Evolutionary conservation across 2,329 filamentous ascomycete genomes (phyloP).

Genomic region (Onygenales sp.): DNA sequence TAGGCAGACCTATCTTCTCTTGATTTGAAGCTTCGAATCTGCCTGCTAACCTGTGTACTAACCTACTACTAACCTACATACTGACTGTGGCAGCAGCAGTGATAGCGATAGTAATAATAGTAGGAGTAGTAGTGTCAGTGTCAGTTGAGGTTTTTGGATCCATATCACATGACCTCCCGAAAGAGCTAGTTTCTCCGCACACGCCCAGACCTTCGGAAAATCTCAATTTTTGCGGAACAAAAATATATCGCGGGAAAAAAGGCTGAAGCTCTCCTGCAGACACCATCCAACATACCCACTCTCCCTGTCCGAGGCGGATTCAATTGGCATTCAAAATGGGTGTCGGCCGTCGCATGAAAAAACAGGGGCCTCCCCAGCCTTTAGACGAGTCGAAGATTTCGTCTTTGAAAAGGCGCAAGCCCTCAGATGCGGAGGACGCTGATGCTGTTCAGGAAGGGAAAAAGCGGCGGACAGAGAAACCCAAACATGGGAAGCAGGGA

Average conservation of each 20-base stretch:
- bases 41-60: too few species aligned
- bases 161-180: too few species aligned
- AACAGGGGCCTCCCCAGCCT: slow-evolving; percentile 78
- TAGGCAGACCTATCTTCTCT: too few species aligned
- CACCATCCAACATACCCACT: neutral
- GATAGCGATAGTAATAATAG: too few species aligned
- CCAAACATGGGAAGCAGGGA: slow-evolving; percentile 36
- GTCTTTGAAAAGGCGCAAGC: slow-evolving; percentile 69
- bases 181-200: too few species aligned
- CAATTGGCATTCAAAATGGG: slow-evolving; percentile 55
- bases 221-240: neutral
- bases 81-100: too few species aligned
- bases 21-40: too few species aligned
- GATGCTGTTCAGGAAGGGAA: slow-evolving; percentile 4
- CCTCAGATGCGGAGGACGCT: slow-evolving; percentile 54
- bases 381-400: slow-evolving; percentile 62
- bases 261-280: too few species aligned
- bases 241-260: neutral
- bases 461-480: slow-evolving; percentile 10
- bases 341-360: slow-evolving; percentile 84
- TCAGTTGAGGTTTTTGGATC: too few species aligned
- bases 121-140: too few species aligned
- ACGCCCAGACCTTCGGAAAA: neutral
- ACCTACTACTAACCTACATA: too few species aligned
- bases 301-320: slow-evolving; percentile 5